Conservation (phyloP, 805 yeast species). For the Pichia thaimueangensis region DNA sequence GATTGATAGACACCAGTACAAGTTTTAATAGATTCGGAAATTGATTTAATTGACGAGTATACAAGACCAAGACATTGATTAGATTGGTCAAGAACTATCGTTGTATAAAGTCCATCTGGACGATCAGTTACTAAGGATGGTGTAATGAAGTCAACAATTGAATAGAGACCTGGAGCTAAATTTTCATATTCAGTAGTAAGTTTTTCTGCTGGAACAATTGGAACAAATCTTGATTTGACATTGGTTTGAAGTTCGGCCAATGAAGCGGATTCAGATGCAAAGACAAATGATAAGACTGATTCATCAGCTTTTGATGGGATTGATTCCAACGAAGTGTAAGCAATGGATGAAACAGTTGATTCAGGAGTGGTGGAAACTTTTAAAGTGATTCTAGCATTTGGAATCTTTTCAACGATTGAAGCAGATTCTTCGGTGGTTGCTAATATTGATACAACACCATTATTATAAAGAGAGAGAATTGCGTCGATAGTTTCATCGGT, state of each 20-base stretch:
- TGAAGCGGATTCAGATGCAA: not conserved
- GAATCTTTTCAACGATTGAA: constrained; percentile 24
- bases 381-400: constrained; percentile 29
- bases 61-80: constrained; percentile 83
- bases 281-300: constrained; percentile 4
- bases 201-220: constrained; percentile 26
- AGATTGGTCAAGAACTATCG: constrained; percentile 66
- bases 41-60: constrained; percentile 79
- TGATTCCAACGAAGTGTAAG: constrained; percentile 2
- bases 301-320: constrained; percentile 4
- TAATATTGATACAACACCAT: constrained; percentile 26
- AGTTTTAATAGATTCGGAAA: constrained; percentile 72
- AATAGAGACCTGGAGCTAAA: constrained; percentile 28
- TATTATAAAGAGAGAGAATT: constrained; percentile 24
- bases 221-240: constrained; percentile 28
- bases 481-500: constrained; percentile 19
- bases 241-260: constrained; percentile 1
- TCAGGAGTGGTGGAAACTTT: constrained; percentile 18
- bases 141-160: constrained; percentile 35
- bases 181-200: constrained; percentile 32
- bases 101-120: constrained; percentile 75
- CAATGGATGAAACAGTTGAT: constrained; percentile 14
- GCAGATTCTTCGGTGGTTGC: constrained; percentile 17
- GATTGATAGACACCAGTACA: constrained; percentile 91
- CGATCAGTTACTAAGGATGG: constrained; percentile 70